These are phyloP conservation scores for Avena atlantica DNA, from an alignment of 176 grass and related monocot genomes.

Conservation along the genomic window DNA sequence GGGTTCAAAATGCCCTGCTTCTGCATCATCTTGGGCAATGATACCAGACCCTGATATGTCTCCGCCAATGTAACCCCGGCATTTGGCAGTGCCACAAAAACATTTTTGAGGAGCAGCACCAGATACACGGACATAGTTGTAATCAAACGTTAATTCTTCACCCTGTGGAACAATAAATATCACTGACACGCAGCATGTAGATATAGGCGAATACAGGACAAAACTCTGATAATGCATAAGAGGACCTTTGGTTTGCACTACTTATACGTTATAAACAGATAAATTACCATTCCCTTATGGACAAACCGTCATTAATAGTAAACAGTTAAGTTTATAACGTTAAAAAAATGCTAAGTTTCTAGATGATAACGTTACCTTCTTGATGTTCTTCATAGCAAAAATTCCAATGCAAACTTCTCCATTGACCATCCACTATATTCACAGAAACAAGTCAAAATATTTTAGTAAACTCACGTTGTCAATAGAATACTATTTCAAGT, in stretches of 20 bases:
- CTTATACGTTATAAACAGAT: conserved; percentile 31
- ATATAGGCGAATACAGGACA: not conserved
- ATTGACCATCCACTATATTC: conserved; percentile 88
- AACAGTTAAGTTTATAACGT: not conserved
- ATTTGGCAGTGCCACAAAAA: conserved; percentile 77
- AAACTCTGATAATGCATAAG: conserved; percentile 16
- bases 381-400: conserved; percentile 90
- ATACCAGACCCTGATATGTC: conserved; percentile 67
- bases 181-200: conserved; percentile 8
- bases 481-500: conserved; percentile 39
- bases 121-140: conserved; percentile 95
- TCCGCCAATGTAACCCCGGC: conserved; percentile 91
- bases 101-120: conserved; percentile 98
- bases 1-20: conserved; percentile 46
- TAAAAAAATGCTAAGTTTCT: conserved; percentile 7
- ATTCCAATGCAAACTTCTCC: conserved; percentile 99
- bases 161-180: conserved; percentile 57
- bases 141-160: conserved; percentile 99
- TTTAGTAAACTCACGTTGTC: conserved; percentile 15
- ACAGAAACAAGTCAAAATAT: conserved; percentile 36
- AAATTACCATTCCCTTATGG: conserved; percentile 7
- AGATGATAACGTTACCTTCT: conserved; percentile 64
- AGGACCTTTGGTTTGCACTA: conserved; percentile 26
- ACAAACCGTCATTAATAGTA: not conserved
- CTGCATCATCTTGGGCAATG: conserved; percentile 54